Evolutionary conservation across 805 yeast genomes (phyloP).

Genomic region (Tetrapisispora namnaoensis): DNA sequence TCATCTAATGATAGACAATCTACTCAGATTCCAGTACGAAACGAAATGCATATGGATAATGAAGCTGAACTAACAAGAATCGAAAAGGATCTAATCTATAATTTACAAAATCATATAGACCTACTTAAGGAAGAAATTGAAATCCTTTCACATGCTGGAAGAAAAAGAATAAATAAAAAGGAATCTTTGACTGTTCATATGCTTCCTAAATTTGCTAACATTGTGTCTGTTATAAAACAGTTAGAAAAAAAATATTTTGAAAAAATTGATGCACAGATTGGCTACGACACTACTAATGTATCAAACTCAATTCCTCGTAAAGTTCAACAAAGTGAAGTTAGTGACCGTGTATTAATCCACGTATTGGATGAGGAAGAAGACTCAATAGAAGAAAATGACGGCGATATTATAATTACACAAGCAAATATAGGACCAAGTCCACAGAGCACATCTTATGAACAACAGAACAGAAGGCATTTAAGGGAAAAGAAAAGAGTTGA

Average conservation of each 20-base stretch:
- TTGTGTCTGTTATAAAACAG: slow-evolving; percentile 5
- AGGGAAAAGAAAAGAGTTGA: slow-evolving; percentile 16
- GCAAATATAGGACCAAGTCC: neutral
- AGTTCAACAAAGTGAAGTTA: neutral
- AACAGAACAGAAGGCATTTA: slow-evolving; percentile 7
- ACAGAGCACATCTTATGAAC: neutral
- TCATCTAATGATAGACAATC: neutral
- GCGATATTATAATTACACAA: neutral
- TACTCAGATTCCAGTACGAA: neutral
- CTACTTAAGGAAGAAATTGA: neutral
- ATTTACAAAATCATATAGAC: neutral
- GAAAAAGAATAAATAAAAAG: slow-evolving; percentile 36
- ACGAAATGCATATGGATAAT: neutral
- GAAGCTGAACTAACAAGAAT: neutral
- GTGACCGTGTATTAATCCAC: slow-evolving; percentile 9
- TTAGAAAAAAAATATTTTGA: neutral
- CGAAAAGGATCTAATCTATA: neutral
- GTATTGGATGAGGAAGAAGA: slow-evolving; percentile 22
- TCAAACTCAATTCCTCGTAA: neutral
- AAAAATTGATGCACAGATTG: neutral
- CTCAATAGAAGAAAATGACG: neutral
- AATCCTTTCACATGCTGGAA: slow-evolving; percentile 25
- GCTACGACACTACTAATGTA: neutral
- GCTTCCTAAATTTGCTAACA: slow-evolving; percentile 12
- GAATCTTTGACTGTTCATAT: slow-evolving; percentile 7